These are phyloP conservation scores for Diaporthe sp. DNA, from an alignment of 2,329 filamentous ascomycete genomes.

Conservation along the genomic window DNA sequence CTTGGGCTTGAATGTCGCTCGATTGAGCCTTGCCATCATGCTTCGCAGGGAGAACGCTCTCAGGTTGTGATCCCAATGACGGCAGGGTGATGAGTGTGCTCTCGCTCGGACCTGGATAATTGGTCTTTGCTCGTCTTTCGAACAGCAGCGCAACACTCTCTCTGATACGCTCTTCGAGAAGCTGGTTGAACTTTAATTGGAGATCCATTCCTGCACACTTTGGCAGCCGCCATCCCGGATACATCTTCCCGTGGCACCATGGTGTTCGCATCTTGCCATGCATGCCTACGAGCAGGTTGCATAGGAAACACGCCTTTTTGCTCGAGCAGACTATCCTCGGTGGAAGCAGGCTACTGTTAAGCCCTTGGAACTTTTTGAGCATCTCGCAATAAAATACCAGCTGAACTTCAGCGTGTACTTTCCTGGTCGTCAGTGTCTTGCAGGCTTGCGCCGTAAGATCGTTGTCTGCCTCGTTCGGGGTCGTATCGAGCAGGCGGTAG, in stretches of 20 bases:
- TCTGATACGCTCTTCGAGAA: background rate
- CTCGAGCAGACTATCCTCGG: background rate
- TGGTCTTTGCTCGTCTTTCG: background rate
- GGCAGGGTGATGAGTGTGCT: background rate
- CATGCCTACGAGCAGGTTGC: background rate
- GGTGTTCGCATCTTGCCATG: background rate
- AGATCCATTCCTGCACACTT: background rate
- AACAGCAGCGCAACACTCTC: background rate
- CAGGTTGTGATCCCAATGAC: background rate
- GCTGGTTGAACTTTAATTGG: background rate
- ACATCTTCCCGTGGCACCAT: background rate
- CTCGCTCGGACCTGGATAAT: background rate
- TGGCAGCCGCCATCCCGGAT: background rate
- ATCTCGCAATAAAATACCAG: background rate
- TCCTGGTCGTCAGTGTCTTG: background rate
- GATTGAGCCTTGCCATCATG: background rate
- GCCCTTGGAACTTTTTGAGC: background rate
- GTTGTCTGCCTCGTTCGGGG: background rate
- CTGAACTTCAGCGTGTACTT: background rate
- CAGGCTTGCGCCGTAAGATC: background rate
- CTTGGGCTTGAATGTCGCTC: background rate
- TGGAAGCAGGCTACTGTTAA: accelerated
- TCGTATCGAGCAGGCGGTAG: background rate
- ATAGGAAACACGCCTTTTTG: background rate
- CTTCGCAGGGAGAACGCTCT: background rate